These are phyloP conservation scores for Trametes meyenii DNA, from an alignment of 768 basidiomycete genomes.

Conservation along the genomic window DNA sequence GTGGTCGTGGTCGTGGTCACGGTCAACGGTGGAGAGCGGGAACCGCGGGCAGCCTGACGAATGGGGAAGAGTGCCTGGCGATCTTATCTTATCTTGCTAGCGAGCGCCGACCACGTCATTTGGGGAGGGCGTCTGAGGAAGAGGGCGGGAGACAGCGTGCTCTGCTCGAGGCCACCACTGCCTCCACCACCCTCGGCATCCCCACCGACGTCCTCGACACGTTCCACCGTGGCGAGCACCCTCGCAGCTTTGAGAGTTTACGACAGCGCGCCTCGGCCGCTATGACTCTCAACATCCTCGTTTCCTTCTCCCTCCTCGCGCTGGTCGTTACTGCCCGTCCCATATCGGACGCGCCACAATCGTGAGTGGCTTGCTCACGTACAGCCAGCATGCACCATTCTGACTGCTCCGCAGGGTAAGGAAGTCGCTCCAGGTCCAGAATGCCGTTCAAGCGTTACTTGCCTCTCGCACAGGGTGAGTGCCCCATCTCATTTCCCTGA, in stretches of 20 bases:
- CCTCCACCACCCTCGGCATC: background rate
- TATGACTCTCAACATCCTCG: constrained; percentile 44
- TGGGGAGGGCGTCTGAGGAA: background rate
- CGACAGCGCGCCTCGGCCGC: constrained; percentile 11
- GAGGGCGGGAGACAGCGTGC: background rate
- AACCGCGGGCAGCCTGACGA: too few relatives aligned
- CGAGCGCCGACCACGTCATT: constrained; percentile 1
- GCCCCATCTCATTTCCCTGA: constrained; percentile 1
- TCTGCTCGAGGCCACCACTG: constrained; percentile 14
- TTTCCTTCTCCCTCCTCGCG: constrained; percentile 43
- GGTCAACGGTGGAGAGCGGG: too few relatives aligned
- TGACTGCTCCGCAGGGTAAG: constrained; percentile 14
- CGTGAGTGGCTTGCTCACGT: constrained; percentile 30
- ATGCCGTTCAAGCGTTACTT: constrained; percentile 40
- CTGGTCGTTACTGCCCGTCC: constrained; percentile 49
- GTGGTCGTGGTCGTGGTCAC: too few relatives aligned
- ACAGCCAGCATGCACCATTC: background rate
- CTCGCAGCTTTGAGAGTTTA: constrained; percentile 4
- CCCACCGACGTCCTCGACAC: constrained; percentile 11
- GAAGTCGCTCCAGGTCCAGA: constrained; percentile 33
- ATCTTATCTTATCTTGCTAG: constrained; percentile 3
- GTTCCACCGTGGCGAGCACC: constrained; percentile 16
- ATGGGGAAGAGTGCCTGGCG: background rate
- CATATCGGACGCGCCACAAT: constrained; percentile 32
- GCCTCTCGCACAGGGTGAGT: constrained; percentile 41